These are phyloP conservation scores for Paramecium sonneborni DNA, from an alignment of 73 alveolate genomes.

Conservation along the genomic window DNA sequence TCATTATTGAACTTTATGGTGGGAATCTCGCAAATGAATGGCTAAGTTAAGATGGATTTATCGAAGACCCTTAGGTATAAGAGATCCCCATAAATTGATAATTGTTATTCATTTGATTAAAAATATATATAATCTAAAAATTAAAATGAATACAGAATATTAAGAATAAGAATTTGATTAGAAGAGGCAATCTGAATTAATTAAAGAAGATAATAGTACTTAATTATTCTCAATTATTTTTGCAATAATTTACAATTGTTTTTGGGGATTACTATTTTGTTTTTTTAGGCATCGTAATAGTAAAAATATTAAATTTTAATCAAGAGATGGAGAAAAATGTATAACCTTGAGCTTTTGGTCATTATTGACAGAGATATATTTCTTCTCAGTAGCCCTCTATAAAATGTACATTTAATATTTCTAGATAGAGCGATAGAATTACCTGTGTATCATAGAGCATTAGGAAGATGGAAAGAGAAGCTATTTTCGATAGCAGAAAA, in stretches of 20 bases:
- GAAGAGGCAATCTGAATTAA: neutral
- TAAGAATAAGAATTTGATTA: neutral
- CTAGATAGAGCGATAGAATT: neutral
- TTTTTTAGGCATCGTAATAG: conserved; percentile 7
- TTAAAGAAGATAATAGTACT: neutral
- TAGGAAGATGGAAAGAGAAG: neutral
- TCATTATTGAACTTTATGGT: neutral
- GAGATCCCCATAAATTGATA: neutral
- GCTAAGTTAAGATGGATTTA: neutral
- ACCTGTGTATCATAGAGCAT: neutral
- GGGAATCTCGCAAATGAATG: conserved; percentile 36
- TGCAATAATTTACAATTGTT: neutral
- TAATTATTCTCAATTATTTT: neutral
- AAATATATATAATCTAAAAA: neutral
- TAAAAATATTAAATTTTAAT: neutral
- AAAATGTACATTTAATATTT: neutral
- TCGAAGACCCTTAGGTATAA: neutral
- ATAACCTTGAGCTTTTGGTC: neutral
- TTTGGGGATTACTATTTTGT: conserved; percentile 10
- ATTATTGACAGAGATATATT: neutral
- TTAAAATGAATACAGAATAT: neutral
- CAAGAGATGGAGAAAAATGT: conserved; percentile 33
- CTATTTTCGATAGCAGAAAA: neutral
- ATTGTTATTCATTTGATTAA: neutral
- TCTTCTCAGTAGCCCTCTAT: neutral